Base-by-base conservation (phyloP, 1,139 yeast genomes). In the Candida labiduridarum region DNA sequence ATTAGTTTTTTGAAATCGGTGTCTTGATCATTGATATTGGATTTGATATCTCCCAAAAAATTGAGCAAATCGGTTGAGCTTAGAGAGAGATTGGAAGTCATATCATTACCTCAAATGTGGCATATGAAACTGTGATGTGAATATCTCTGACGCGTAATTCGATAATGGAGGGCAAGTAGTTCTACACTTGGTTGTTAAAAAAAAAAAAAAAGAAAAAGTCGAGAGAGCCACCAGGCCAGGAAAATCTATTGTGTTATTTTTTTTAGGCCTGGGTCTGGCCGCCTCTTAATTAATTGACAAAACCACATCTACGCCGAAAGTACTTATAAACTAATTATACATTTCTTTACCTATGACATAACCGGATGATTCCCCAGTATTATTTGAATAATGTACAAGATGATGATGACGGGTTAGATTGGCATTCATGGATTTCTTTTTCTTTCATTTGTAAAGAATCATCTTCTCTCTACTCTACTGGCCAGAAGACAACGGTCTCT, bases 401-500 rank as follows among this genome's bases (percentile, higher is more conserved):
- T 15, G 42, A 39, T 22, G 18, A 25, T n/a, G 12, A 12, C 15
- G 30, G 44, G 6, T 30, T 4, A 7, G 36, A 5, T 12, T 7
- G 30, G 42, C 4, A 16, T 10, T 34, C 16, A 9, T 15, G 16
- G 18, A 9, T 7, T 34, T 14, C 38, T 15, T 34, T 34, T 39
- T 39, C 4, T 29, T 15, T 22, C 22, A 14, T 10, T 31, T 33
- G 22, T 29, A 12, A 18, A 14, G 11, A 33, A 22, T 44, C 16
- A 10, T 16, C 22, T 19, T 19, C 22, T 19, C 22, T 19, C 22
- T 19, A 19, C 22, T 19, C 31, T 27, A 56, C 39, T 57, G 65
- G 14, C 67, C 65, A 49, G 68, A 71, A 57, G 72, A 74, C 50
- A 69, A 72, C 50, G 86, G 81, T 61, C 90, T 76, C 66, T 92